A percentile compares a stretch with the other conserved stretches of the same genome.
phyloP scores from a whole-genome alignment of 2,329 filamentous ascomycete species.

The Pyrenophora graminea region DNA sequence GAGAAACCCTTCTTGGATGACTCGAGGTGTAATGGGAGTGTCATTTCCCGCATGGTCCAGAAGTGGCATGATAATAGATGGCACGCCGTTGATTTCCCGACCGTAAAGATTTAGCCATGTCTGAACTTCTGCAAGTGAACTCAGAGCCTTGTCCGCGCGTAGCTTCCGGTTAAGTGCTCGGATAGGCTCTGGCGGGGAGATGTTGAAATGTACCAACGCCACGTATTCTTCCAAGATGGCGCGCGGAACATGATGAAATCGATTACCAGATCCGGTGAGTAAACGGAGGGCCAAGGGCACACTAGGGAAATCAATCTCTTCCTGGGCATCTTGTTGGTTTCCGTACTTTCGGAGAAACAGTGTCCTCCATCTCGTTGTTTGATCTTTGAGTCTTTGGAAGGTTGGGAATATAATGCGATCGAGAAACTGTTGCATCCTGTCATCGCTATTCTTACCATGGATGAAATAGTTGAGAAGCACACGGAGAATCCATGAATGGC shows the following conservation, averaged over 20 bases:
- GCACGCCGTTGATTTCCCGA: not conserved
- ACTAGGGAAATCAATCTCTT: slow-evolving; percentile 14
- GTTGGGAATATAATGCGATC: slow-evolving; percentile 30
- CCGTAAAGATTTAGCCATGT: slow-evolving; percentile 35
- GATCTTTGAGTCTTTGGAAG: slow-evolving; percentile 15
- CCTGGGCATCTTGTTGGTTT: slow-evolving; percentile 1
- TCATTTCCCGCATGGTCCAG: not conserved
- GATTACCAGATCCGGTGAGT: not conserved
- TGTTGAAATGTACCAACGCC: slow-evolving; percentile 23
- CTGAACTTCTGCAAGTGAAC: slow-evolving; percentile 9
- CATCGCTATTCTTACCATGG: not conserved
- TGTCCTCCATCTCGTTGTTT: slow-evolving; percentile 26
- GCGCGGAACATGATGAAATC: slow-evolving; percentile 17
- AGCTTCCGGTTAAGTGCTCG: slow-evolving; percentile 24
- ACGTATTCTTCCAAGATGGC: slow-evolving; percentile 30
- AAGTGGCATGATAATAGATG: not conserved
- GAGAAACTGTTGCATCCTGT: slow-evolving; percentile 10
- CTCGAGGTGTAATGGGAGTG: slow-evolving; percentile 15
- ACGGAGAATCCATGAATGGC: slow-evolving; percentile 13
- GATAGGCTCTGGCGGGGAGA: slow-evolving; percentile 27
- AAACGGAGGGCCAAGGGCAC: slow-evolving; percentile 15
- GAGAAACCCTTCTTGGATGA: slow-evolving; percentile 22
- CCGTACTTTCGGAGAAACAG: slow-evolving; percentile 34
- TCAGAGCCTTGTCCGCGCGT: slow-evolving; percentile 6
- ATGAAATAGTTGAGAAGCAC: slow-evolving; percentile 2